These are phyloP conservation scores for Phaeosphaeriaceae sp. DNA, from an alignment of 2,329 filamentous ascomycete genomes.

Conservation along the genomic window DNA sequence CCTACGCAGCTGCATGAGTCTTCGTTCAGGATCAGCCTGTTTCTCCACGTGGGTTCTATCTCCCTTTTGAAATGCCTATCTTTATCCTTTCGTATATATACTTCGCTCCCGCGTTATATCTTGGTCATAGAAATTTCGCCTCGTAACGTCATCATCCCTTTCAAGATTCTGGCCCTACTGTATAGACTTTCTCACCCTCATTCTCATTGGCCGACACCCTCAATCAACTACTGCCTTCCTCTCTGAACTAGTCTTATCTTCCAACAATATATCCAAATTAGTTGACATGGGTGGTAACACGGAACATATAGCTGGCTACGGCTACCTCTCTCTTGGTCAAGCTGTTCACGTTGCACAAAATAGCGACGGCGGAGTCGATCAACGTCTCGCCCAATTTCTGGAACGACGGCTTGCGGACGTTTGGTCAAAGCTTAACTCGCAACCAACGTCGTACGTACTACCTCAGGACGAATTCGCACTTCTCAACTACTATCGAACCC, in stretches of 20 bases:
- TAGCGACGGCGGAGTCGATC: slow-evolving; percentile 70
- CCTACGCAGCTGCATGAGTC: slow-evolving; percentile 44
- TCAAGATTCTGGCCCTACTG: slow-evolving; percentile 3
- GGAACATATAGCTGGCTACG: slow-evolving; percentile 48
- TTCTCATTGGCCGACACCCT: slow-evolving; percentile 18
- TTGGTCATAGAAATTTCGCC: slow-evolving; percentile 7
- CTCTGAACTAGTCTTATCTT: slow-evolving; percentile 32
- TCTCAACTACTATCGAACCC: slow-evolving; percentile 81
- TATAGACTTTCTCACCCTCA: slow-evolving; percentile 13
- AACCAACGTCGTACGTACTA: slow-evolving; percentile 75
- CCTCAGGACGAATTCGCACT: slow-evolving; percentile 79
- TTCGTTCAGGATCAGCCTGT: slow-evolving; percentile 41
- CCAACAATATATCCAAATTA: slow-evolving; percentile 28
- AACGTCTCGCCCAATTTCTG: slow-evolving; percentile 68
- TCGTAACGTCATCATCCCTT: neutral
- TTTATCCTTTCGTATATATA: slow-evolving; percentile 40
- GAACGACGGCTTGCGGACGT: slow-evolving; percentile 64
- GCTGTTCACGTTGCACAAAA: slow-evolving; percentile 80
- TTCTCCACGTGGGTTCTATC: slow-evolving; percentile 45
- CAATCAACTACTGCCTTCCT: slow-evolving; percentile 23
- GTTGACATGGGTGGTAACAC: slow-evolving; percentile 51
- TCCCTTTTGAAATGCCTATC: slow-evolving; percentile 36
- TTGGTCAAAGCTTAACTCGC: slow-evolving; percentile 70
- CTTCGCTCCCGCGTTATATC: slow-evolving; percentile 28
- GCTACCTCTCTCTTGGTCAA: slow-evolving; percentile 62